These are phyloP conservation scores for Pseudocercospora eumusae DNA, from an alignment of 2,329 filamentous ascomycete species.

Conservation along the genomic window DNA sequence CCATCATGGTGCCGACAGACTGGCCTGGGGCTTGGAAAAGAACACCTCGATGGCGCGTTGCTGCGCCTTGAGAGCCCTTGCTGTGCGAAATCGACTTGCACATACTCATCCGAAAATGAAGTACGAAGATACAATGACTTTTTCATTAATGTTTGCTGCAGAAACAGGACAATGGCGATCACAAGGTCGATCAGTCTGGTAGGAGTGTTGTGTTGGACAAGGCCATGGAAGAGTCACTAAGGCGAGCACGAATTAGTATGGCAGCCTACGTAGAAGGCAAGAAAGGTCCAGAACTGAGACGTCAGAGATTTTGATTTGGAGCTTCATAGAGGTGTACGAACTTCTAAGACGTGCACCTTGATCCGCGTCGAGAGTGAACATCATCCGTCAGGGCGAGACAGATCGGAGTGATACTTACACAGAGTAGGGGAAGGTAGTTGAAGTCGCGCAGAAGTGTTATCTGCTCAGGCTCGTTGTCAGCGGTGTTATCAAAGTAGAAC, in stretches of 20 bases:
- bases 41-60: neutral
- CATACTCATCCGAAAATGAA: neutral
- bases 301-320: conserved; percentile 37
- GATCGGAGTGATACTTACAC: conserved; percentile 15
- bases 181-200: neutral
- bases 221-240: neutral
- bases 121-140: neutral
- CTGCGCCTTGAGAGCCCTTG: neutral
- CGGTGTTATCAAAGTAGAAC: neutral
- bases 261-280: neutral
- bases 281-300: neutral
- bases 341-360: conserved; percentile 6
- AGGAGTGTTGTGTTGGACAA: too few relatives aligned
- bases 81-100: neutral
- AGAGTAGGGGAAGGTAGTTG: neutral
- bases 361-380: conserved; percentile 27
- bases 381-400: conserved; percentile 18
- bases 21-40: neutral
- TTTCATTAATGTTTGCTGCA: neutral
- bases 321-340: conserved; percentile 27
- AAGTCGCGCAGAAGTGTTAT: neutral
- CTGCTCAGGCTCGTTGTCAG: conserved; percentile 14
- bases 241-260: conserved; percentile 2
- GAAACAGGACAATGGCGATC: neutral
- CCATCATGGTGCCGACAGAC: neutral